Evolutionary conservation across 768 basidiomycete genomes (phyloP).

Genomic region (Hypsizygus marmoreus): DNA sequence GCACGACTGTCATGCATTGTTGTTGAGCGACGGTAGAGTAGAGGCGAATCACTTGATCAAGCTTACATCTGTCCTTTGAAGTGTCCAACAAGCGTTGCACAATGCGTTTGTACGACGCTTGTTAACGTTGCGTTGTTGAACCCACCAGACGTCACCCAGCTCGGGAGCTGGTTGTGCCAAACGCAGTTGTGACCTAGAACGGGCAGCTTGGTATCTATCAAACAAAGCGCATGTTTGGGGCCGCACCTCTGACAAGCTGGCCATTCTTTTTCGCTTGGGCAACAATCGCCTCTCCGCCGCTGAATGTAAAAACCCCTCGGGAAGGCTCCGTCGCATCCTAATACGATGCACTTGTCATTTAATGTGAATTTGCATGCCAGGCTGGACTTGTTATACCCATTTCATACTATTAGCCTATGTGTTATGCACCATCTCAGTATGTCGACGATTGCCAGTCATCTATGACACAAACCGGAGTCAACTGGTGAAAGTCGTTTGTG

Average conservation of each 20-base stretch:
- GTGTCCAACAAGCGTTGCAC: slow-evolving; percentile 49
- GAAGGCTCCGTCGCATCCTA: slow-evolving; percentile 56
- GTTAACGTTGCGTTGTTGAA: slow-evolving; percentile 45
- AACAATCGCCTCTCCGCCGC: slow-evolving; percentile 44
- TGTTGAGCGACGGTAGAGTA: neutral
- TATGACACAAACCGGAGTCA: slow-evolving; percentile 40
- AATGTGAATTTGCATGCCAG: neutral
- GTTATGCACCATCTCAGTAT: neutral
- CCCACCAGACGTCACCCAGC: slow-evolving; percentile 46
- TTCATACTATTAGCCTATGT: slow-evolving; percentile 51
- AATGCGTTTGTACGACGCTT: slow-evolving; percentile 50
- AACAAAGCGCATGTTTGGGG: no score
- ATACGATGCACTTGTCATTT: neutral
- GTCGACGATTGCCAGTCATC: neutral
- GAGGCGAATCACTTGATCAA: neutral
- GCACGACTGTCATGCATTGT: neutral
- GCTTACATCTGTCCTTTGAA: slow-evolving; percentile 55
- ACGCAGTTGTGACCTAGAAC: slow-evolving; percentile 45
- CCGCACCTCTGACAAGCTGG: slow-evolving; percentile 50
- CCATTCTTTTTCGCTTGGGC: slow-evolving; percentile 45
- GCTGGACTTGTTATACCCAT: slow-evolving; percentile 39
- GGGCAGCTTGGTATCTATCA: no score
- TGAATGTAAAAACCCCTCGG: slow-evolving; percentile 49
- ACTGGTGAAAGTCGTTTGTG: slow-evolving; percentile 41
- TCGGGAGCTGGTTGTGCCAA: slow-evolving; percentile 54